phyloP scores from a whole-genome alignment of 305 asterid genomes.

The Plantago rigida region DNA sequence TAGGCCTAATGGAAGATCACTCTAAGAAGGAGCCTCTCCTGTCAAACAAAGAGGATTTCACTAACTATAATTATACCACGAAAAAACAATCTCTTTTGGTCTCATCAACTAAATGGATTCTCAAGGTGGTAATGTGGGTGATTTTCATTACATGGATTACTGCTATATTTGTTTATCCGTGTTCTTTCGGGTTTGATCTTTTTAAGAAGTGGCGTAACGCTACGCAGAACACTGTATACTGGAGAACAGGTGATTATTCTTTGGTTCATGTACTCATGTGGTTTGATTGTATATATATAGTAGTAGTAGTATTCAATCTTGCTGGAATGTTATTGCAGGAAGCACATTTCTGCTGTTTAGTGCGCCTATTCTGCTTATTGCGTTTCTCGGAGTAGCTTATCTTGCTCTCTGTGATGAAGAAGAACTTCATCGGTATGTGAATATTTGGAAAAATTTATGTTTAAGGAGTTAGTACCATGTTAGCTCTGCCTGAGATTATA shows the following conservation, averaged over 20 bases:
- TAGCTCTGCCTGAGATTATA: background rate
- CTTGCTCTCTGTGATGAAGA: slow-evolving; percentile 41
- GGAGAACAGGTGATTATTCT: slow-evolving; percentile 15
- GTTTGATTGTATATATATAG: too few relatives aligned
- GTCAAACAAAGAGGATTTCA: slow-evolving; percentile 24
- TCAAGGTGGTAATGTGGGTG: slow-evolving; percentile 46
- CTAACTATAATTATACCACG: slow-evolving; percentile 18
- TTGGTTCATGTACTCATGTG: background rate
- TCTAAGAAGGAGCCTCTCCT: slow-evolving; percentile 45
- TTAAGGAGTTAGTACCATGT: background rate
- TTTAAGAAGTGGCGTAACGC: slow-evolving; percentile 20
- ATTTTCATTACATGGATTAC: slow-evolving; percentile 56
- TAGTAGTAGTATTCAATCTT: slow-evolving; percentile 14
- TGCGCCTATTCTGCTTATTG: slow-evolving; percentile 59
- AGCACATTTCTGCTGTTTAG: slow-evolving; percentile 45
- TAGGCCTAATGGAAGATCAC: slow-evolving; percentile 40
- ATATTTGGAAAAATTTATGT: background rate
- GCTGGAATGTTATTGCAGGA: slow-evolving; percentile 34
- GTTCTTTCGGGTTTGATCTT: slow-evolving; percentile 20
- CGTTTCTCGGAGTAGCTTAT: slow-evolving; percentile 48
- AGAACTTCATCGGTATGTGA: slow-evolving; percentile 33
- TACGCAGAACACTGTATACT: slow-evolving; percentile 36
- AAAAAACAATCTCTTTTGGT: slow-evolving; percentile 25
- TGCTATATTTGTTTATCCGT: slow-evolving; percentile 42
- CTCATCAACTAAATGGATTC: slow-evolving; percentile 43